Evolutionary conservation across 202 grass and related monocot species (phyloP), one percentile per base, ranked within the genome.

Genomic region (Zoysia matrella): DNA sequence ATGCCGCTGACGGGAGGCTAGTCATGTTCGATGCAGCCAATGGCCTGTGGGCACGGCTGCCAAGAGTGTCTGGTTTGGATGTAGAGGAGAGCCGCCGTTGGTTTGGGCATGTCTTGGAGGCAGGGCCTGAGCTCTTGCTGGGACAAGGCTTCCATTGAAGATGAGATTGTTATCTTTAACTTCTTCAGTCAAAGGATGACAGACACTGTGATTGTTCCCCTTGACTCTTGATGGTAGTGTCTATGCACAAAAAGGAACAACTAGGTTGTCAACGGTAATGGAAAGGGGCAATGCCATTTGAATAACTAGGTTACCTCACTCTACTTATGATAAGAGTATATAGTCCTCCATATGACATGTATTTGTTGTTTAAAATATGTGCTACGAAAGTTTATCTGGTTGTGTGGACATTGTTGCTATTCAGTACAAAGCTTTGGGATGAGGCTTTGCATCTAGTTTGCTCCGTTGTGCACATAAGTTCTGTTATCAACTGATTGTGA

Each of bases 21-120:
- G 65, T 93, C 60, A 88, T 93, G 85, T 90, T 82, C 77, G 88
- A 93, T 73, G 75, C 65, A 0, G 60, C 50, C 0, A 68, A 78
- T 22, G 62, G 67, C 15, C 42, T 5, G 0, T 88, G 91, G 91
- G 77, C 65, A 44, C 36, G 13, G 78, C 39, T 85, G 6, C 79
- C 79, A 22, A 46, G 41, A 47, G 46, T 89, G 5, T 83, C 74
- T 4, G 63, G 30, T 1, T 15, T 85, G 47, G 75, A 87, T n/a
- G 15, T 7, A 3, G 64, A 75, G 7, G 52, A 68, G 45, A 75
- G 77, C 53, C 11, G 14, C 41, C 11, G 6, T 47, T 92, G 91
- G 87, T 86, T 90, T 75, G 87, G 91, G 60, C 91, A 92, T 89
- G 91, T 86, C 44, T 14, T 85, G 69, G 76, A 84, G 47, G 85